phyloP scores from a whole-genome alignment of 371 early-diverging fungal species.

The Mortierella sp. region DNA sequence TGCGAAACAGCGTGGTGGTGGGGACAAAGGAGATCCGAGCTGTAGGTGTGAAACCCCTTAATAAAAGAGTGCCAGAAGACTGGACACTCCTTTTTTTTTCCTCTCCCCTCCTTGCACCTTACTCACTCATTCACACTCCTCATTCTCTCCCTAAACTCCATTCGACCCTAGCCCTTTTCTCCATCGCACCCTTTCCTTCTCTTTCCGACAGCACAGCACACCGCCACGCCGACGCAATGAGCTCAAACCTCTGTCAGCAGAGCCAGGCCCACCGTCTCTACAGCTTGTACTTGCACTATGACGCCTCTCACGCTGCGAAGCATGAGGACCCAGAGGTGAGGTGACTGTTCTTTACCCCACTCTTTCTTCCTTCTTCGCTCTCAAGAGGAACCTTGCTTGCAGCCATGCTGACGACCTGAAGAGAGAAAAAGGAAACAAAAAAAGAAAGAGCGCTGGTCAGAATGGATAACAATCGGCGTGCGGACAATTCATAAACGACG shows the following conservation, averaged over 20 bases:
- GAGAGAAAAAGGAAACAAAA: no score
- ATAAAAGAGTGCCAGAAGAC: background rate
- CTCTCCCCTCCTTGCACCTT: background rate
- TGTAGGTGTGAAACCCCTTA: conserved; percentile 6
- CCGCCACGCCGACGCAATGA: conserved; percentile 29
- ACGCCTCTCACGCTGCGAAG: conserved; percentile 51
- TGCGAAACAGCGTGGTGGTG: conserved; percentile 13
- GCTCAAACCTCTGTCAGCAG: conserved; percentile 57
- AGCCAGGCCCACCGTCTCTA: conserved; percentile 58
- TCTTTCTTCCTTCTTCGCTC: background rate
- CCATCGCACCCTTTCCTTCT: background rate
- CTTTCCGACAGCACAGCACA: conserved; percentile 2
- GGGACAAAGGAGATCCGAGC: background rate
- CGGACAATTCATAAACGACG: background rate
- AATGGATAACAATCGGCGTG: background rate
- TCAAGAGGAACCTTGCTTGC: background rate
- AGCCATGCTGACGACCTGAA: background rate
- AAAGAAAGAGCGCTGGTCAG: background rate
- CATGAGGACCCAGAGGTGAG: conserved; percentile 60
- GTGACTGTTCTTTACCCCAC: conserved; percentile 26
- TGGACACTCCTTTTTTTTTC: background rate
- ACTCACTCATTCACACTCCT: background rate
- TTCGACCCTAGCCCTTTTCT: conserved; percentile 3
- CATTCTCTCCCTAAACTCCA: background rate
- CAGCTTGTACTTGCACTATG: conserved; percentile 54